Percentiles rank a stretch among this genome's conserved stretches.
Evolutionary conservation across 1,284 basidiomycete species (phyloP).

Genomic region (Sparassis latifolia): DNA sequence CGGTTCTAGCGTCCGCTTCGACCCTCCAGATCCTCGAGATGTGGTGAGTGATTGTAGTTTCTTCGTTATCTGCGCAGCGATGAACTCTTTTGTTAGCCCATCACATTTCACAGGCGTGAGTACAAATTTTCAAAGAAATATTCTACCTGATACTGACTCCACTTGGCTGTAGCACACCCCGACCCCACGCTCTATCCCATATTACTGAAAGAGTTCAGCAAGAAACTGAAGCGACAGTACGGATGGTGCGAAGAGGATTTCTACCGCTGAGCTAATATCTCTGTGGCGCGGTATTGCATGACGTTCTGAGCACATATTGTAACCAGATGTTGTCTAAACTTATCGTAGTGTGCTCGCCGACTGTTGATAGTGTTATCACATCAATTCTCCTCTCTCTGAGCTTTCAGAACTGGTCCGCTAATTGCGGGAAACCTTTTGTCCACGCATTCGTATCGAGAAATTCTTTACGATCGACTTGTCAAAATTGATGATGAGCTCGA

Average conservation of each 20-base stretch:
- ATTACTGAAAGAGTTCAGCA: slow-evolving; percentile 47
- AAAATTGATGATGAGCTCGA: no score
- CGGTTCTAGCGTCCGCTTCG: slow-evolving; percentile 76
- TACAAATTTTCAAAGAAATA: slow-evolving; percentile 2
- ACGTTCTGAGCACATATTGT: background rate
- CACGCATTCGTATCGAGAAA: no score
- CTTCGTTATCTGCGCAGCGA: slow-evolving; percentile 1
- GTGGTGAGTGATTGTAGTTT: slow-evolving; percentile 32
- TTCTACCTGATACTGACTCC: background rate
- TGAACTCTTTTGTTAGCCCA: slow-evolving; percentile 37
- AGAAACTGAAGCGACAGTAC: slow-evolving; percentile 54
- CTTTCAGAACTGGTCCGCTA: no score
- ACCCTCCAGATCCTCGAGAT: slow-evolving; percentile 57
- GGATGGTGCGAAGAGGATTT: slow-evolving; percentile 69
- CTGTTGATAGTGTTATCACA: background rate
- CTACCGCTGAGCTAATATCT: slow-evolving; percentile 8
- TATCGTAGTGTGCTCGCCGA: background rate
- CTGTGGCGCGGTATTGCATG: background rate
- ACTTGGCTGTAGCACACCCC: slow-evolving; percentile 51
- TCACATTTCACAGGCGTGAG: slow-evolving; percentile 73
- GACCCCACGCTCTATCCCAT: slow-evolving; percentile 53
- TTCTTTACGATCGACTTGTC: no score
- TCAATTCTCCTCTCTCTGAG: no score
- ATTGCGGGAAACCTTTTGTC: no score
- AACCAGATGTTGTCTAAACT: background rate